A percentile compares a stretch with the other conserved stretches of the same genome.
phyloP scores from a whole-genome alignment of 768 basidiomycete genomes.

The Auricularia sp. region DNA sequence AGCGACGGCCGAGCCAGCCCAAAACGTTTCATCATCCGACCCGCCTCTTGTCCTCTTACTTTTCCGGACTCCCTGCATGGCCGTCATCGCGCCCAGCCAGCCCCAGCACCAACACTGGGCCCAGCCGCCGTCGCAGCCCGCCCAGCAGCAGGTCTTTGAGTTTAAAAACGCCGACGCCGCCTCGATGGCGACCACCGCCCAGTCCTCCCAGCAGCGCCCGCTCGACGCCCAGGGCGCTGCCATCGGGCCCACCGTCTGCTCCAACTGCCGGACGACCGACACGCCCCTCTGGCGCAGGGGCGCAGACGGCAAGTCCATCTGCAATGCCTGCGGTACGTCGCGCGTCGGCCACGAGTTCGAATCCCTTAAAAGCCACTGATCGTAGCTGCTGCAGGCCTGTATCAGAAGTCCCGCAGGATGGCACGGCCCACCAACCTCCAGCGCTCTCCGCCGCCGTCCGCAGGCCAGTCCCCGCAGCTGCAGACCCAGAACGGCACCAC shows the following conservation, averaged over 20 bases:
- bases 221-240: neutral
- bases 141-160: neutral
- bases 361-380: neutral
- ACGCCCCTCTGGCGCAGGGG: slow-evolving; percentile 83
- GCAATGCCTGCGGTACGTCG: slow-evolving; percentile 82
- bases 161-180: neutral
- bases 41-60: neutral
- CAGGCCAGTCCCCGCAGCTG: slow-evolving; percentile 16
- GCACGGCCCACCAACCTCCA: slow-evolving; percentile 55
- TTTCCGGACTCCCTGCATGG: neutral
- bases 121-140: neutral
- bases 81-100: neutral
- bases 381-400: slow-evolving; percentile 47
- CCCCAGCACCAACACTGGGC: neutral
- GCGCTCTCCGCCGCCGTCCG: slow-evolving; percentile 12
- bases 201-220: neutral
- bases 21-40: neutral
- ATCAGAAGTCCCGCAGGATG: slow-evolving; percentile 74
- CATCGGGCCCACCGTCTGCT: slow-evolving; percentile 10
- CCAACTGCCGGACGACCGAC: slow-evolving; percentile 48
- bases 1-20: neutral
- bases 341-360: neutral
- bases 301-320: slow-evolving; percentile 69
- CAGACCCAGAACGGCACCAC: slow-evolving; percentile 13
- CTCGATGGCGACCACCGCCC: neutral